A percentile compares a stretch with the other conserved stretches of the same genome.
Conservation (phyloP, 75 land plant genomes). For the Azolla pinnata region DNA sequence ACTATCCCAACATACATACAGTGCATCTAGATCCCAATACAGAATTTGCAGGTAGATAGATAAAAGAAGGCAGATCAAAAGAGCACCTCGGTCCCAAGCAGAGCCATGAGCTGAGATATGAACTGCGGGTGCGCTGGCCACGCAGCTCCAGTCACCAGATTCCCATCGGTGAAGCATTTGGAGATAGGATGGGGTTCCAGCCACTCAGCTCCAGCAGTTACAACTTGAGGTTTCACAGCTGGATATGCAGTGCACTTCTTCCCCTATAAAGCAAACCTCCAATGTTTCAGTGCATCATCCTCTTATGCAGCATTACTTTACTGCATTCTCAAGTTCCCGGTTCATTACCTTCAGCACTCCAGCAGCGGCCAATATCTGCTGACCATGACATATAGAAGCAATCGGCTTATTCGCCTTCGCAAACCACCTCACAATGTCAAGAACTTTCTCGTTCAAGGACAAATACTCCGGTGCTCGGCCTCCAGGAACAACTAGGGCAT, state of each 20-base stretch:
- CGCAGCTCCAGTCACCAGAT: slow-evolving; percentile 88
- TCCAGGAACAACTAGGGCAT: slow-evolving; percentile 87
- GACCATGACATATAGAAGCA: slow-evolving; percentile 98
- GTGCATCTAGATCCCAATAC: no score
- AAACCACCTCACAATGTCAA: slow-evolving; percentile 60
- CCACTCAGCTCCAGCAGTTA: slow-evolving; percentile 77
- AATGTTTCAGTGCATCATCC: not conserved
- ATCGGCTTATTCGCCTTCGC: slow-evolving; percentile 56
- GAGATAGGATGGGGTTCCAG: slow-evolving; percentile 83
- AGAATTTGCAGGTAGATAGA: no score
- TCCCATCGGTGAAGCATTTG: slow-evolving; percentile 80
- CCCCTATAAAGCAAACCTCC: slow-evolving; percentile 35
- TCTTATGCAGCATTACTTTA: not conserved
- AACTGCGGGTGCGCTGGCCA: slow-evolving; percentile 99
- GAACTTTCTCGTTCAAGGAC: slow-evolving; percentile 62
- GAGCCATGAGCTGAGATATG: slow-evolving; percentile 65
- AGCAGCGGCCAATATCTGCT: slow-evolving; percentile 91
- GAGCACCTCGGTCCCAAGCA: slow-evolving; percentile 48
- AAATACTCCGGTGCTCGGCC: slow-evolving; percentile 97
- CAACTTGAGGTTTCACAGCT: slow-evolving; percentile 79
- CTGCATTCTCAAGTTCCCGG: no score
- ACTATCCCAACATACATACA: no score
- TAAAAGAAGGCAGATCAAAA: no score
- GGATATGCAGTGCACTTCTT: slow-evolving; percentile 95
- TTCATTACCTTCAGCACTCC: slow-evolving; percentile 93